Evolutionary conservation across 108 stramenopile species (phyloP).

Genomic region (Seminavis robusta): DNA sequence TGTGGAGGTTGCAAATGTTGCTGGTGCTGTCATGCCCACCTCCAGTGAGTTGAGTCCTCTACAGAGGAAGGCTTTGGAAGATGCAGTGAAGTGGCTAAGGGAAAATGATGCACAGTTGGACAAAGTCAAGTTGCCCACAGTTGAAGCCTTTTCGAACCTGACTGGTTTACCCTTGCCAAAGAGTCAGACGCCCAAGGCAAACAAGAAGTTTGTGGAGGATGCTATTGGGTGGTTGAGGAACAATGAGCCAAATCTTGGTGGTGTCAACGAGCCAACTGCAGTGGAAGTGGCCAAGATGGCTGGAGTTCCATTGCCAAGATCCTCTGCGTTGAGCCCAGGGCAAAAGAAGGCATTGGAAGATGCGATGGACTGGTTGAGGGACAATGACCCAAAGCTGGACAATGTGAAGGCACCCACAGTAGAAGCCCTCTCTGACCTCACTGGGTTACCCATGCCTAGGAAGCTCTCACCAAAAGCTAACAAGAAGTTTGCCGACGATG

Average conservation of each 20-base stretch:
- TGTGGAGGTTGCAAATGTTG: neutral
- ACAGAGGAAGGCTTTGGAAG: constrained; percentile 1
- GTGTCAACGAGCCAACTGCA: neutral
- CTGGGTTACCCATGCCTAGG: too few species aligned
- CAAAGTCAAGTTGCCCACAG: constrained; percentile 1
- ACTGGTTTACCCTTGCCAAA: neutral
- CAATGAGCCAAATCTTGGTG: neutral
- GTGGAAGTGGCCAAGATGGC: neutral
- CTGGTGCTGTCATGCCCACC: neutral
- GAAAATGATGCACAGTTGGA: too few species aligned
- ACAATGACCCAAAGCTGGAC: constrained; percentile 12
- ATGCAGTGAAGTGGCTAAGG: neutral
- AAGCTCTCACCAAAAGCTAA: too few species aligned
- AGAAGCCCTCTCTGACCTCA: constrained; percentile 2
- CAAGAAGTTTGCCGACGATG: constrained; percentile 3
- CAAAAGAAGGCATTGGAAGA: constrained; percentile 22
- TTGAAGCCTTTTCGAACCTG: neutral
- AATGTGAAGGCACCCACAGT: constrained; percentile 1
- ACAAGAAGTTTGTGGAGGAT: constrained; percentile 1
- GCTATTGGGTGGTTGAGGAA: constrained; percentile 6
- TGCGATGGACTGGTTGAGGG: constrained; percentile 26
- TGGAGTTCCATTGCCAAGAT: neutral
- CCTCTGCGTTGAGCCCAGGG: neutral
- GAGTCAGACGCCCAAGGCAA: neutral
- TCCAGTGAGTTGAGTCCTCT: neutral